Evolutionary conservation across 116 monocot genomes (phyloP).

Genomic region (Dioscorea cayenensis): DNA sequence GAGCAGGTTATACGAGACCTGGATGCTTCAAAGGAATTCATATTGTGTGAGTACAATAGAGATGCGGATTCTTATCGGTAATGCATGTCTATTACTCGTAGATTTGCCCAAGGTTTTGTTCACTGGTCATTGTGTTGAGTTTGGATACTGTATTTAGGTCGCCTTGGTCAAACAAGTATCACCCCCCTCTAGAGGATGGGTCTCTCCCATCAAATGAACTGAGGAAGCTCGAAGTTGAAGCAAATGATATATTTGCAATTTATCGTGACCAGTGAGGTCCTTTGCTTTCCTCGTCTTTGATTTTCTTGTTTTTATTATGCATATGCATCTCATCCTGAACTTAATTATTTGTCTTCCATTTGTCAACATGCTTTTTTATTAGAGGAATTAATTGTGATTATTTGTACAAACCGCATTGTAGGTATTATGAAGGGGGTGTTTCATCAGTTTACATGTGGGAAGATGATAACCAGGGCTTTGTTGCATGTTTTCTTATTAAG

Average conservation of each 20-base stretch:
- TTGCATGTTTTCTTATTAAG: slow-evolving; percentile 89
- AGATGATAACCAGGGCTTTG: slow-evolving; percentile 62
- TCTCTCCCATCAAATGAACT: slow-evolving; percentile 62
- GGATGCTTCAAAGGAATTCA: slow-evolving; percentile 71
- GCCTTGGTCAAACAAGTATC: slow-evolving; percentile 91
- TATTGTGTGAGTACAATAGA: slow-evolving; percentile 91
- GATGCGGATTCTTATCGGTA: slow-evolving; percentile 98
- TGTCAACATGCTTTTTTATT: not conserved
- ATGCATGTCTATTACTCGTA: not conserved
- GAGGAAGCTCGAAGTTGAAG: slow-evolving; percentile 87
- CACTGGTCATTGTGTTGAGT: not conserved
- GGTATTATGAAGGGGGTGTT: slow-evolving; percentile 96
- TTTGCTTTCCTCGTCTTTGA: slow-evolving; percentile 21
- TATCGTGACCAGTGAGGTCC: slow-evolving; percentile 95
- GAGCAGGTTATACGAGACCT: slow-evolving; percentile 54
- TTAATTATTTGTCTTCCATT: not conserved
- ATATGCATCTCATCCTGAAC: not conserved
- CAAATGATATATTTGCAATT: slow-evolving; percentile 80
- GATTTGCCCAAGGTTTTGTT: not conserved
- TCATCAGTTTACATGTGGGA: slow-evolving; percentile 98
- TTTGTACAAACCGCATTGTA: slow-evolving; percentile 17
- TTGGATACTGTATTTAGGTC: slow-evolving; percentile 39
- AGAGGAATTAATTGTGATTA: slow-evolving; percentile 3
- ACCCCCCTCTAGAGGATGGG: slow-evolving; percentile 81
- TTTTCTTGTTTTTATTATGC: slow-evolving; percentile 1